Base-by-base conservation (phyloP, 2,329 filamentous ascomycete genomes). In the Monosporascus sp. region DNA sequence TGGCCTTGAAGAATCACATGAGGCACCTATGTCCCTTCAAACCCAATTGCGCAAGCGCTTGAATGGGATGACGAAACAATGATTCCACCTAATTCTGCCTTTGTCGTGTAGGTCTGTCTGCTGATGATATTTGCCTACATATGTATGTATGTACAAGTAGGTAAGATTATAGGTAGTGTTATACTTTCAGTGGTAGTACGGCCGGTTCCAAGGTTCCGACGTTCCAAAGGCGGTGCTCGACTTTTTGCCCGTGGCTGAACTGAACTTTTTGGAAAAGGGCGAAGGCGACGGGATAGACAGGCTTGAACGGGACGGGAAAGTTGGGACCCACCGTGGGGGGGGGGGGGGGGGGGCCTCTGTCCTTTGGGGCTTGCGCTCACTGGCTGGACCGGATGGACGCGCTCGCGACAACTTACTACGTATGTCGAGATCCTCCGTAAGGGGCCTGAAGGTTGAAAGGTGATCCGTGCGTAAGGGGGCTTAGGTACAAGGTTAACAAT, bases 1-100 rank as follows among this genome's bases (percentile, higher is more conserved):
- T 38, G 46, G 24, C 44, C 22, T 43, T 41, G 41, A 34, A 26
- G 53, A 46, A 52, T 60, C 56, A 58, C 57, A 62, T 63, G 31
- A 56, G 51, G 45, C 46, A 48, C 37, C 26, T 53, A 31, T 46
- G 20, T 24, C 11, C 31, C 45, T 22, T 24, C 14, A 44, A 26
- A 26, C 24, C 22, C 14, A 14, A 14, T 46, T 27, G 22, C 43
- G 43, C 43, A n/a, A 22, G 22, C 20, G 24, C 43, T 26, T 22
- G 24, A 46, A 22, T 46, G 22, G 20, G 43, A 8, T 24, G 11
- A 24, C 19, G 40, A 19, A 43, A 14, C 4, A 14, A 14, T 20
- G 22, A 20, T 43, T 24, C 19, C 19, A 43, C n/a, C 14, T 43
- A 19, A 19, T 8, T 40, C 17, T n/a, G 16, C 17, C 19, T 19